A percentile compares a stretch with the other conserved stretches of the same genome.
These are phyloP conservation scores for Moniliophthora roreri DNA, from an alignment of 1,284 basidiomycete species.

Conservation along the genomic window DNA sequence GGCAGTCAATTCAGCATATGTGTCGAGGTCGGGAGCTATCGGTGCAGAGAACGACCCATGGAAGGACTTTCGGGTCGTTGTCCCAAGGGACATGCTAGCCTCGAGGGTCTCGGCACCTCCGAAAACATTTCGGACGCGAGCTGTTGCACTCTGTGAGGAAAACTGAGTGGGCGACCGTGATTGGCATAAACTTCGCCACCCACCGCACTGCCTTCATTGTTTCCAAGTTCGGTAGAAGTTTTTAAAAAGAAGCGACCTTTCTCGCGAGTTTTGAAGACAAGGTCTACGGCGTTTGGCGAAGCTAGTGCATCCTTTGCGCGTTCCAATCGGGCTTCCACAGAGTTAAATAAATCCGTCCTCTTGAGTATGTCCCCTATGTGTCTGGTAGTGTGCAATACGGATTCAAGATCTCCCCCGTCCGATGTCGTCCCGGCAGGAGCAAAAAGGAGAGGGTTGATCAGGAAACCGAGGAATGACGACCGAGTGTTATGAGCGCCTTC, in stretches of 20 bases:
- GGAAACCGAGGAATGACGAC: slow-evolving; percentile 73
- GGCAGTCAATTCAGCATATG: slow-evolving; percentile 58
- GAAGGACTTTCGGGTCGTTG: slow-evolving; percentile 85
- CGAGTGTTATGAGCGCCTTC: slow-evolving; percentile 77
- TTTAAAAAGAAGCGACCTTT: slow-evolving; percentile 80
- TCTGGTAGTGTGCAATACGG: slow-evolving; percentile 69
- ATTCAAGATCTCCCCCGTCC: slow-evolving; percentile 44
- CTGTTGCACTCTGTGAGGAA: slow-evolving; percentile 67
- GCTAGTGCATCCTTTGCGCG: slow-evolving; percentile 59
- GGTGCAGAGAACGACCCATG: slow-evolving; percentile 63
- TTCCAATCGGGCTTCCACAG: slow-evolving; percentile 75
- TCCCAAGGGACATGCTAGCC: slow-evolving; percentile 83
- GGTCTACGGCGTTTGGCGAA: slow-evolving; percentile 74
- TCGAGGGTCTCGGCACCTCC: slow-evolving; percentile 92
- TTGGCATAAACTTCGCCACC: slow-evolving; percentile 31
- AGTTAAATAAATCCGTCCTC: slow-evolving; percentile 73
- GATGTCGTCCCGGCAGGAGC: slow-evolving; percentile 13
- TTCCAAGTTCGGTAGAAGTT: slow-evolving; percentile 91
- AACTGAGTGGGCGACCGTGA: slow-evolving; percentile 5
- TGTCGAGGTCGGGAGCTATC: slow-evolving; percentile 56
- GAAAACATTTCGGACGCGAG: slow-evolving; percentile 83
- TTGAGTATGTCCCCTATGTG: slow-evolving; percentile 64
- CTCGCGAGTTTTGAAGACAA: slow-evolving; percentile 81
- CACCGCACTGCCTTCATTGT: slow-evolving; percentile 89
- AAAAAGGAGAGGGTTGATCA: slow-evolving; percentile 66